phyloP scores from a whole-genome alignment of 305 asterid genomes.

The Caryopteris hybrid region DNA sequence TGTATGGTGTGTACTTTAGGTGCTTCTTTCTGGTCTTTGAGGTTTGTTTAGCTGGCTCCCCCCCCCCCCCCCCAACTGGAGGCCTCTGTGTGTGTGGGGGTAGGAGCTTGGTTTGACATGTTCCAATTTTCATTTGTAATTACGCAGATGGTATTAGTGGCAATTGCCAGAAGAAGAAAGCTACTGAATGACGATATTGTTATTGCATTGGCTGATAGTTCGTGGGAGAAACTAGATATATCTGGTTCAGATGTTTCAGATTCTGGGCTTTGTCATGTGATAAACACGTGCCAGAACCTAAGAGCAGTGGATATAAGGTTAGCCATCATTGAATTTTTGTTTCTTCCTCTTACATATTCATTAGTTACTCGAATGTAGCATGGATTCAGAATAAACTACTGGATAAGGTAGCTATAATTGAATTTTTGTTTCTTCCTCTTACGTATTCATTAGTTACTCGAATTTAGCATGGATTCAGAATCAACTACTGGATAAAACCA shows the following conservation, averaged over 20 bases:
- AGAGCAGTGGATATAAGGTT: slow-evolving; percentile 84
- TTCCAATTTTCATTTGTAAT: neutral
- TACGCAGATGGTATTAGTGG: slow-evolving; percentile 62
- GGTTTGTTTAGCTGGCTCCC: neutral
- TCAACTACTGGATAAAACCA: neutral
- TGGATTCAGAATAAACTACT: neutral
- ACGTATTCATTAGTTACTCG: too few species aligned
- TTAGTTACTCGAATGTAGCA: neutral
- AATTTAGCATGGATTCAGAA: neutral
- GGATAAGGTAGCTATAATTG: slow-evolving; percentile 17
- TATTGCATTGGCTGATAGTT: slow-evolving; percentile 68
- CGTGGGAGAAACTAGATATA: slow-evolving; percentile 74
- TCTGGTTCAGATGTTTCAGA: slow-evolving; percentile 83
- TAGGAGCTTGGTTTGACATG: slow-evolving; percentile 5
- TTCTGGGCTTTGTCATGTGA: slow-evolving; percentile 54
- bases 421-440: slow-evolving; percentile 1
- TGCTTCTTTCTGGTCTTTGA: neutral
- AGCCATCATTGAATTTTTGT: slow-evolving; percentile 9
- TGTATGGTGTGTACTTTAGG: neutral
- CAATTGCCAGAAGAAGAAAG: slow-evolving; percentile 83
- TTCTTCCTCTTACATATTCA: too few species aligned
- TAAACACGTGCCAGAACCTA: slow-evolving; percentile 46
- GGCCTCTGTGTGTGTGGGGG: too few species aligned
- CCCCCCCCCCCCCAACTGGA: too few species aligned
- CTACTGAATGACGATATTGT: slow-evolving; percentile 62